These are phyloP conservation scores for Beauveria sp. DNA, from an alignment of 2,329 filamentous ascomycete genomes.

Conservation along the genomic window DNA sequence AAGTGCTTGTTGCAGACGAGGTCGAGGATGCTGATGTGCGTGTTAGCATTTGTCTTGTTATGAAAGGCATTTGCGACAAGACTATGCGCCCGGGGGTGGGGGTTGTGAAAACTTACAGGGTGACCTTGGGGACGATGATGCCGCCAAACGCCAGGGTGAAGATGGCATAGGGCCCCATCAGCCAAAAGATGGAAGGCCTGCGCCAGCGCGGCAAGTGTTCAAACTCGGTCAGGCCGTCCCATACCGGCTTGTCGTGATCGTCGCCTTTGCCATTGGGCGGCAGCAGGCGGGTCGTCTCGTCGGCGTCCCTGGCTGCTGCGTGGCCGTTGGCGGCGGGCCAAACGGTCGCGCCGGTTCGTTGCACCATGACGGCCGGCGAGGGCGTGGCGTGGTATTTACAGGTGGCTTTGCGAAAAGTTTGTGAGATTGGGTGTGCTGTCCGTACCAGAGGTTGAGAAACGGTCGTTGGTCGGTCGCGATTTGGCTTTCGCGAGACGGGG, in stretches of 20 bases:
- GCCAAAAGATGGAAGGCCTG: slow-evolving; percentile 67
- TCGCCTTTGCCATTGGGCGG: slow-evolving; percentile 12
- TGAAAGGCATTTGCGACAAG: background rate
- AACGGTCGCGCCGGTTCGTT: background rate
- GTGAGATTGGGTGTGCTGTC: background rate
- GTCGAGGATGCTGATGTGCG: slow-evolving; percentile 54
- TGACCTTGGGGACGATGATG: slow-evolving; percentile 77
- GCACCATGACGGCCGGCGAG: background rate
- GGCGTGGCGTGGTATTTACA: background rate
- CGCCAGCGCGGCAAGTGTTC: slow-evolving; percentile 54
- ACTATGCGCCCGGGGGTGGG: background rate
- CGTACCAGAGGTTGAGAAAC: background rate
- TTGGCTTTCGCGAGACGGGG: background rate
- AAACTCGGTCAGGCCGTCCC: slow-evolving; percentile 51
- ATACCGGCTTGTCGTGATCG: slow-evolving; percentile 22
- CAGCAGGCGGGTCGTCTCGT: slow-evolving; percentile 34
- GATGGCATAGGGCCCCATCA: slow-evolving; percentile 71
- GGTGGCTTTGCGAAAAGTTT: background rate
- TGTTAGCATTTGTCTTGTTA: background rate
- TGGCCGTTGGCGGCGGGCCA: slow-evolving; percentile 12
- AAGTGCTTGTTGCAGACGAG: slow-evolving; percentile 82
- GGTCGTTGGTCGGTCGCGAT: background rate
- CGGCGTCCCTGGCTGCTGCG: slow-evolving; percentile 16
- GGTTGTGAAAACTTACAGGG: slow-evolving; percentile 46
- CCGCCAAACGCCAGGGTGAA: slow-evolving; percentile 84